phyloP scores from a whole-genome alignment of 495 filamentous ascomycete species.

The Xylaria telfairii region DNA sequence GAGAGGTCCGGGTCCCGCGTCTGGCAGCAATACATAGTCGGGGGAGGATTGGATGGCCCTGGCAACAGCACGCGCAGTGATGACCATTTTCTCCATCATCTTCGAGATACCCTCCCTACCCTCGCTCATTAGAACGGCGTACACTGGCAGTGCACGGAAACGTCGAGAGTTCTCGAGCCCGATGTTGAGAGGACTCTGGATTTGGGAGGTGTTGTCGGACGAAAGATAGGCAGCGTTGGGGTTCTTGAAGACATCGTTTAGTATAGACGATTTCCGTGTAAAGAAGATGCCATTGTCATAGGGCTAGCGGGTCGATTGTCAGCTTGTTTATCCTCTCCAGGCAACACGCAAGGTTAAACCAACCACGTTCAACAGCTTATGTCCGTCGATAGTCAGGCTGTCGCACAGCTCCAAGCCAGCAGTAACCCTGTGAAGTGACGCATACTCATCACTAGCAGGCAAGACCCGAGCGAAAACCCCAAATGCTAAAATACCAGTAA shows the following conservation, averaged over 20 bases:
- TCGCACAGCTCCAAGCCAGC: slow-evolving; percentile 83
- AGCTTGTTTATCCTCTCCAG: background rate
- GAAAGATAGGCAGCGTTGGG: slow-evolving; percentile 84
- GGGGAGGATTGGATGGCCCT: slow-evolving; percentile 61
- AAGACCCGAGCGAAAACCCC: slow-evolving; percentile 80
- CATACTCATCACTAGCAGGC: slow-evolving; percentile 64
- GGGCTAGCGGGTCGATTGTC: slow-evolving; percentile 53
- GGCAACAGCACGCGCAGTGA: slow-evolving; percentile 71
- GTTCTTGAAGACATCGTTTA: slow-evolving; percentile 76
- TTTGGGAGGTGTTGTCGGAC: slow-evolving; percentile 47
- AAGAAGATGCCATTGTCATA: slow-evolving; percentile 95
- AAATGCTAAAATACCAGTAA: slow-evolving; percentile 62
- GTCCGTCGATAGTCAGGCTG: slow-evolving; percentile 83
- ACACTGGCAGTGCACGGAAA: slow-evolving; percentile 88
- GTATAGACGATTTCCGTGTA: slow-evolving; percentile 63
- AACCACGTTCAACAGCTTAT: slow-evolving; percentile 91
- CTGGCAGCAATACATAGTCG: slow-evolving; percentile 71
- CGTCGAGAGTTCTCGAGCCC: slow-evolving; percentile 91
- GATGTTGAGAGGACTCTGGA: slow-evolving; percentile 85
- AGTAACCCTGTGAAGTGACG: slow-evolving; percentile 56
- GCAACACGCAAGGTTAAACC: slow-evolving; percentile 32
- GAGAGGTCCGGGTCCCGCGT: slow-evolving; percentile 41
- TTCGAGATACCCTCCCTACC: slow-evolving; percentile 71
- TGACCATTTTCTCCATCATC: slow-evolving; percentile 75
- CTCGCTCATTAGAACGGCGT: slow-evolving; percentile 78